A percentile compares a stretch with the other conserved stretches of the same genome.
Evolutionary conservation across 2,329 filamentous ascomycete genomes (phyloP).

Genomic region (Ophiocordyceps unilateralis): DNA sequence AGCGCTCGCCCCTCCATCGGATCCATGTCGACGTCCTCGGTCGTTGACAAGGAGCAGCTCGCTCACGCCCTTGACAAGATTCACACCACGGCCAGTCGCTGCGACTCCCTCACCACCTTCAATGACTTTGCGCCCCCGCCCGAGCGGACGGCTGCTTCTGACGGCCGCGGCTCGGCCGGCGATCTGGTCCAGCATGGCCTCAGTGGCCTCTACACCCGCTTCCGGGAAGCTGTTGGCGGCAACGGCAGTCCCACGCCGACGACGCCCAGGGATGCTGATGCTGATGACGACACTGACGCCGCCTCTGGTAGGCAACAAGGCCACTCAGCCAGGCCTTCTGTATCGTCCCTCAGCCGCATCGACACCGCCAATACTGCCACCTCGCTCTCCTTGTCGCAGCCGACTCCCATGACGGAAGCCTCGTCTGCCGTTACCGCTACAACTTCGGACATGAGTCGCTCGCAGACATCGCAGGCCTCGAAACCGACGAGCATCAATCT

Average conservation of each 20-base stretch:
- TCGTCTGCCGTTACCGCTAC: slow-evolving; percentile 16
- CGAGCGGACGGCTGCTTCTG: slow-evolving; percentile 34
- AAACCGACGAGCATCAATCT: slow-evolving; percentile 31
- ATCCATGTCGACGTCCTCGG: slow-evolving; percentile 22
- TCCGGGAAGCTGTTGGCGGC: slow-evolving; percentile 68
- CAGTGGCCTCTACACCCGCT: slow-evolving; percentile 73
- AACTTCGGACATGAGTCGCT: slow-evolving; percentile 19
- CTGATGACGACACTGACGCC: slow-evolving; percentile 15
- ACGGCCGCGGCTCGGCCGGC: slow-evolving; percentile 52
- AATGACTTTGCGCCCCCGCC: slow-evolving; percentile 75
- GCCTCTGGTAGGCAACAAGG: slow-evolving; percentile 15
- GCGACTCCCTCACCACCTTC: slow-evolving; percentile 75
- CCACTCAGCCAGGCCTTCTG: slow-evolving; percentile 23
- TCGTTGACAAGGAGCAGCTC: slow-evolving; percentile 52
- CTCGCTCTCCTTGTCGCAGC: slow-evolving; percentile 12
- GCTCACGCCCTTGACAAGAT: slow-evolving; percentile 71
- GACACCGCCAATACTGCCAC: slow-evolving; percentile 16
- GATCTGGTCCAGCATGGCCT: slow-evolving; percentile 73
- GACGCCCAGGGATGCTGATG: slow-evolving; percentile 13
- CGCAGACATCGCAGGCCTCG: slow-evolving; percentile 23
- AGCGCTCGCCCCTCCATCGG: slow-evolving; percentile 19
- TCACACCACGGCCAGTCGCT: slow-evolving; percentile 74
- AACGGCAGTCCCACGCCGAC: slow-evolving; percentile 33
- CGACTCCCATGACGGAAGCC: slow-evolving; percentile 15
- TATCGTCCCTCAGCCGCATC: slow-evolving; percentile 21